Base-by-base conservation (phyloP, 495 filamentous ascomycete species). In the Acidomyces sp. region DNA sequence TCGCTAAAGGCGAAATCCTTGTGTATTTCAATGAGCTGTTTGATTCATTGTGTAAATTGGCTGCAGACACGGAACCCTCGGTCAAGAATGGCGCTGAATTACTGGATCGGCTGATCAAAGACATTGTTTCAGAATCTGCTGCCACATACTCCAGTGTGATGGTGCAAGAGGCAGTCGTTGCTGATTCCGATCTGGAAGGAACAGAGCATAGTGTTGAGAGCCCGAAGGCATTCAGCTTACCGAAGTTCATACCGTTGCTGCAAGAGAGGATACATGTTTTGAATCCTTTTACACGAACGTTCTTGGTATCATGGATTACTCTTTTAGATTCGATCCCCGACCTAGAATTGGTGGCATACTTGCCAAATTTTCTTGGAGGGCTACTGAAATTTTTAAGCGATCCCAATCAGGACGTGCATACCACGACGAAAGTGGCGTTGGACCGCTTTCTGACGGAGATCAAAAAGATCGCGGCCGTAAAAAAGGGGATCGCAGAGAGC, bases 31-130 rank as follows among this genome's bases (percentile, higher is more conserved):
- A 99, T 57, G 78, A 95, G 37, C 87, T 96, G 30, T 99, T 99
- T 55, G 92, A 96, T 62, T 85, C 90, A 9, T 60, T 99, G 29
- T 90, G 86, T 62, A 99, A 94, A 87, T 71, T 99, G 37, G 88
- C 90, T 10, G 92, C 92, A 13, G 92, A 99, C 57, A 82, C 85
- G 2, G 92, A 99, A 53, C 68, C 93, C 12, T 96, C 90, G 0
- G 92, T 99, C 36, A 99, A 99, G 59, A 99, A 99, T 53, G 92
- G 92, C 6, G 92, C 92, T 12, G 92, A 99, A 55, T 74, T 99
- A 40, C 70, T 99, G 4, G 92, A 99, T 61, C 82, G 92, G 12
- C 67, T 99, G 16, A 78, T 99, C 43, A 99, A 99, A 58, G 92
- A 99, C 53, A 99, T 99, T 35, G 88, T 96, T 3, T 80, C 88